These are phyloP conservation scores for Amylocarpus encephaloides DNA, from an alignment of 2,329 filamentous ascomycete species.

Conservation along the genomic window DNA sequence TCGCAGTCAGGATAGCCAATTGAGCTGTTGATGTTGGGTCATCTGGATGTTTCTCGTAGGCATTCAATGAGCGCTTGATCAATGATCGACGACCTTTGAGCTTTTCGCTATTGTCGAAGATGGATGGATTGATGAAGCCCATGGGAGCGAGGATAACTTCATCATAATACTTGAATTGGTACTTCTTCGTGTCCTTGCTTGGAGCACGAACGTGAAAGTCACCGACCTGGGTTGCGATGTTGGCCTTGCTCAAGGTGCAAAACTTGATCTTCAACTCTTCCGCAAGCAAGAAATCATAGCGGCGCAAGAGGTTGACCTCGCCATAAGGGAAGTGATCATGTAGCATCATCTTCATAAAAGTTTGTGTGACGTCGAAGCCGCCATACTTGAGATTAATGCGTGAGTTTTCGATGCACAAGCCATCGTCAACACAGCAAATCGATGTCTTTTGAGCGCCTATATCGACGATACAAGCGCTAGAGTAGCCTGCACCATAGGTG, in stretches of 20 bases:
- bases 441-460: conserved; percentile 97
- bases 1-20: conserved; percentile 54
- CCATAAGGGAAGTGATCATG: conserved; percentile 93
- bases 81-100: conserved; percentile 72
- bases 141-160: conserved; percentile 91
- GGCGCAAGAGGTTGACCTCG: conserved; percentile 83
- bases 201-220: conserved; percentile 87
- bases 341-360: conserved; percentile 96
- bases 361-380: conserved; percentile 86
- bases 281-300: conserved; percentile 88
- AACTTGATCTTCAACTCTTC: conserved; percentile 94
- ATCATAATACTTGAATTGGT: conserved; percentile 94
- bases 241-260: conserved; percentile 84
- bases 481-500: conserved; percentile 91
- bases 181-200: conserved; percentile 85
- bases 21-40: conserved; percentile 85
- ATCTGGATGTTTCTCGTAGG: conserved; percentile 85
- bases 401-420: conserved; percentile 89
- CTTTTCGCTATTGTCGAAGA: conserved; percentile 81
- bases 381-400: conserved; percentile 93
- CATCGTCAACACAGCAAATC: conserved; percentile 93
- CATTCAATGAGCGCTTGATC: conserved; percentile 81
- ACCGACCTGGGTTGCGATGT: conserved; percentile 80
- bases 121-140: conserved; percentile 84
- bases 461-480: conserved; percentile 89